Percentiles rank a stretch among this genome's conserved stretches.
Evolutionary conservation across 2,329 filamentous ascomycete genomes (phyloP).

Genomic region (Bipolaris zeicola): DNA sequence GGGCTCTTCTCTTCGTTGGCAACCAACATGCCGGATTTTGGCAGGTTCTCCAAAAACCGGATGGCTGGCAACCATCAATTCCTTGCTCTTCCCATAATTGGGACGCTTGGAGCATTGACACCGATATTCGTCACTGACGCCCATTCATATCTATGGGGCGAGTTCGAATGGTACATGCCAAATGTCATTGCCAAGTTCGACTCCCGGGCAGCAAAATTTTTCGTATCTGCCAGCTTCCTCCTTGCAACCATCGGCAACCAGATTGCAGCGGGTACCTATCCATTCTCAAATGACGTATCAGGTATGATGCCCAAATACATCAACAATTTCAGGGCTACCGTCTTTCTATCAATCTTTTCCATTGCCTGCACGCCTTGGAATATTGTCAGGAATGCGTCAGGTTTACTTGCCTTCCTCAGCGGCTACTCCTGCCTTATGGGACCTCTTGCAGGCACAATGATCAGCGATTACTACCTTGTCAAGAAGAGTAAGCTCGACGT

Average conservation of each 20-base stretch:
- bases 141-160: conserved; percentile 53
- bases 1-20: conserved; percentile 57
- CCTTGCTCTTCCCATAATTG: conserved; percentile 56
- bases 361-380: conserved; percentile 46
- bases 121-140: conserved; percentile 58
- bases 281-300: conserved; percentile 44
- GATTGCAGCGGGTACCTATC: conserved; percentile 49
- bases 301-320: conserved; percentile 45
- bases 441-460: conserved; percentile 44
- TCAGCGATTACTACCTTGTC: conserved; percentile 45
- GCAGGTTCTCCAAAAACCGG: conserved; percentile 52
- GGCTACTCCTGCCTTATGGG: conserved; percentile 48
- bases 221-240: conserved; percentile 49
- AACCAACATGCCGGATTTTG: conserved; percentile 58
- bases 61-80: conserved; percentile 52
- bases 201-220: conserved; percentile 52
- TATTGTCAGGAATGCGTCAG: conserved; percentile 45
- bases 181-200: conserved; percentile 55
- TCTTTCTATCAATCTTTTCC: conserved; percentile 45
- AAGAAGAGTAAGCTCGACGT: conserved; percentile 44
- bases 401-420: conserved; percentile 43
- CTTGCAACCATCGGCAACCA: conserved; percentile 53
- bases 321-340: conserved; percentile 44
- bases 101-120: conserved; percentile 54
- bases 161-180: conserved; percentile 57